These are phyloP conservation scores for Draba incana DNA, from an alignment of 345 rosid species.

Conservation along the genomic window DNA sequence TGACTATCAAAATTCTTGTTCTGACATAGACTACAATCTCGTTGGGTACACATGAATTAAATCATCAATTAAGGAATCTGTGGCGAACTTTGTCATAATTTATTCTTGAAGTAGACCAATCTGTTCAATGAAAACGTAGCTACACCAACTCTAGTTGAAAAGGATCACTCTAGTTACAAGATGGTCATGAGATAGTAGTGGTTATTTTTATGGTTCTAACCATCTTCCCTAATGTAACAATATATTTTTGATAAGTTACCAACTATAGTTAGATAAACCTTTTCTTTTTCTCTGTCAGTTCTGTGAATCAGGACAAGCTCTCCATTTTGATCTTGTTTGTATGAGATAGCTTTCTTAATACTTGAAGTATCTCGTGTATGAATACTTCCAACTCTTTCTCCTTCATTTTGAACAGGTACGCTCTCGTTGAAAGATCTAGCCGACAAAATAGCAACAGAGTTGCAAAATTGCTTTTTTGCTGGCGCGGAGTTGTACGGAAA, in stretches of 20 bases:
- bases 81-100: neutral
- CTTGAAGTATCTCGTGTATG: neutral
- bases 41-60: neutral
- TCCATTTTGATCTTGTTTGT: neutral
- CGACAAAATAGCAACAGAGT: conserved; percentile 58
- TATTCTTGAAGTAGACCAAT: neutral
- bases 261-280: neutral
- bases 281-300: conserved; percentile 11
- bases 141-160: neutral
- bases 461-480: conserved; percentile 56
- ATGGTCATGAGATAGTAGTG: neutral
- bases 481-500: conserved; percentile 75
- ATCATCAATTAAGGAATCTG: neutral
- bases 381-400: conserved; percentile 18
- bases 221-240: neutral
- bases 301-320: conserved; percentile 1
- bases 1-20: neutral
- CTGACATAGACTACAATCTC: neutral
- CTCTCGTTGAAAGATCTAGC: conserved; percentile 90
- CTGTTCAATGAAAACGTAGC: neutral
- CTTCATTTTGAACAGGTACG: conserved; percentile 59
- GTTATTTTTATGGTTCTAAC: conserved; percentile 2
- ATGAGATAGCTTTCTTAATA: conserved; percentile 7
- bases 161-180: neutral
- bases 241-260: neutral